phyloP scores from a whole-genome alignment of 1,284 basidiomycete genomes.

The Rhodotorula sp. region DNA sequence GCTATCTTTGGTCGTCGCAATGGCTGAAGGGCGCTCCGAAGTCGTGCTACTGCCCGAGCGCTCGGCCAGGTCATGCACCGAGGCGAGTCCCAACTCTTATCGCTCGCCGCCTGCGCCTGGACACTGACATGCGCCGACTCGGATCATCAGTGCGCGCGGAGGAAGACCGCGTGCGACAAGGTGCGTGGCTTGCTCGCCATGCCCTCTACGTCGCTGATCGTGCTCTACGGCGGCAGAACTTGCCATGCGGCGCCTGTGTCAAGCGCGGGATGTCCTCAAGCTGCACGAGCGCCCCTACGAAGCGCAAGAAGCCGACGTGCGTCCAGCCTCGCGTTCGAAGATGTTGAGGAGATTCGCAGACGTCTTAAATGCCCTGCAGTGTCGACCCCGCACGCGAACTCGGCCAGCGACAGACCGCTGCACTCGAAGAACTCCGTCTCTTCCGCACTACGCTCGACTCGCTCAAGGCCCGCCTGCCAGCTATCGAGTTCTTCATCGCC shows the following conservation, averaged over 20 bases:
- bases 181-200: too few relatives aligned
- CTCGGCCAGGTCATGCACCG: conserved; percentile 6
- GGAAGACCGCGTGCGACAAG: conserved; percentile 13
- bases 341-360: too few relatives aligned
- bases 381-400: conserved; percentile 22
- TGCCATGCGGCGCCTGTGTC: conserved; percentile 29
- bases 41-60: conserved; percentile 19
- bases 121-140: conserved; percentile 1
- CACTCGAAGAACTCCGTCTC: conserved; percentile 31
- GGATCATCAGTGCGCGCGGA: neutral
- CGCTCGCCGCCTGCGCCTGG: neutral
- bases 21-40: conserved; percentile 8
- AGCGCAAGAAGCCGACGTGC: conserved; percentile 24
- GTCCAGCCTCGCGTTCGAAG: neutral
- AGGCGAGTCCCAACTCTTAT: conserved; percentile 1
- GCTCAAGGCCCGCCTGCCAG: conserved; percentile 31
- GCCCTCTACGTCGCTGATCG: neutral
- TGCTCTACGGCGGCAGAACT: neutral
- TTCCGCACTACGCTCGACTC: conserved; percentile 36
- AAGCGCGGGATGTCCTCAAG: conserved; percentile 15
- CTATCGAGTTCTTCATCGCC: conserved; percentile 35
- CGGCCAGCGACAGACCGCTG: conserved; percentile 19
- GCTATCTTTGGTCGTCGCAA: neutral
- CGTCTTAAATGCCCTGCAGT: neutral
- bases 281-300: conserved; percentile 14